Percentiles rank a stretch among this genome's conserved stretches.
These are phyloP conservation scores for Cotoneaster glaucophyllus DNA, from an alignment of 306 rosid genomes.

Conservation along the genomic window DNA sequence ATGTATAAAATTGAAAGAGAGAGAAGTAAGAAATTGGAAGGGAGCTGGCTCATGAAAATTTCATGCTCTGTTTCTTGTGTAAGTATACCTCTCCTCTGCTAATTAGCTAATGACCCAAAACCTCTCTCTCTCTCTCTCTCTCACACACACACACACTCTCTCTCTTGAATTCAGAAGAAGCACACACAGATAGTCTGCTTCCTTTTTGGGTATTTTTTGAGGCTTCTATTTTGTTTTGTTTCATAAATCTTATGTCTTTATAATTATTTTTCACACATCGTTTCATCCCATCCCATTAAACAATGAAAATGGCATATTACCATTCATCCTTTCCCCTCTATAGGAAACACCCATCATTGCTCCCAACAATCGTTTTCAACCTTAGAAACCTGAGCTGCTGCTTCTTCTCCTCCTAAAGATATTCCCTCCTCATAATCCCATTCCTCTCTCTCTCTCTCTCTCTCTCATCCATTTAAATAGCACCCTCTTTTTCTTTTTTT, in stretches of 20 bases:
- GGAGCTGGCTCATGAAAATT: constrained; percentile 27
- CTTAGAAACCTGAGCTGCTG: constrained; percentile 90
- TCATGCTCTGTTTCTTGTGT: constrained; percentile 14
- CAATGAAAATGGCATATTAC: constrained; percentile 93
- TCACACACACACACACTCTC: background rate
- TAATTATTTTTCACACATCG: constrained; percentile 8
- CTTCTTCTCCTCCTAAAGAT: constrained; percentile 27
- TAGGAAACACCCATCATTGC: constrained; percentile 99
- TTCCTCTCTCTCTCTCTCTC: constrained; percentile 8
- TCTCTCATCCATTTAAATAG: constrained; percentile 57
- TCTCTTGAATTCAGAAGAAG: background rate
- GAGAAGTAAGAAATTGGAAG: constrained; percentile 29
- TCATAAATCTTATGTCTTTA: background rate
- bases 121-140: background rate
- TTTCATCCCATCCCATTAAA: constrained; percentile 78
- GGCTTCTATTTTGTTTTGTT: background rate
- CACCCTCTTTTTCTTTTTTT: constrained; percentile 5
- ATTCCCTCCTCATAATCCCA: constrained; percentile 40
- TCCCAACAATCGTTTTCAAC: constrained; percentile 97
- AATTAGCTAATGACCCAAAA: background rate
- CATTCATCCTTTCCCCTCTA: constrained; percentile 96
- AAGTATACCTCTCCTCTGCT: constrained; percentile 6
- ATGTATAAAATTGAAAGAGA: constrained; percentile 1
- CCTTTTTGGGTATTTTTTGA: constrained; percentile 6
- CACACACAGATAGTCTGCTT: background rate